Evolutionary conservation across 2,329 filamentous ascomycete species (phyloP).

Genomic region (Monilinia polystroma): DNA sequence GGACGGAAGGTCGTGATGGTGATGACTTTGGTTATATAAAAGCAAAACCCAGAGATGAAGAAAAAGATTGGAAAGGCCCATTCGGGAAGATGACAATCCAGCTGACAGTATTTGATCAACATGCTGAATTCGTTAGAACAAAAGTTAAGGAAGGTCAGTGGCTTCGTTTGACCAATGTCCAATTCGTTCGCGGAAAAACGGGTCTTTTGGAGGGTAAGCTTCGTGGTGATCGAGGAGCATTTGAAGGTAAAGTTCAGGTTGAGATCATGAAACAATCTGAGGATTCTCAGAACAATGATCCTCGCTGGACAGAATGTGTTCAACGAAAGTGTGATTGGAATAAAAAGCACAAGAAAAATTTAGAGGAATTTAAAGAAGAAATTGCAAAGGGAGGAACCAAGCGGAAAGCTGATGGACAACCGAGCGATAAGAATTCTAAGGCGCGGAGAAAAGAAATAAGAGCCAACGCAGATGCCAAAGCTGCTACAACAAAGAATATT

Average conservation of each 20-base stretch:
- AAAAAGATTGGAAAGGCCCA: slow-evolving; percentile 67
- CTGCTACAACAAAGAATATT: slow-evolving; percentile 30
- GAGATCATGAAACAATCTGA: slow-evolving; percentile 47
- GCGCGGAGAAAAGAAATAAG: slow-evolving; percentile 37
- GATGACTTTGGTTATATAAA: slow-evolving; percentile 56
- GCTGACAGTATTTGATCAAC: slow-evolving; percentile 68
- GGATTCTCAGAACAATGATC: slow-evolving; percentile 46
- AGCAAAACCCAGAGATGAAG: slow-evolving; percentile 36
- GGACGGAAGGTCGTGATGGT: slow-evolving; percentile 46
- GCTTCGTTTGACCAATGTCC: slow-evolving; percentile 69
- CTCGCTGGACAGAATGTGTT: slow-evolving; percentile 56
- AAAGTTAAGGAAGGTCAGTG: slow-evolving; percentile 59
- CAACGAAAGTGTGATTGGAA: slow-evolving; percentile 64
- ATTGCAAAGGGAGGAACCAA: slow-evolving; percentile 40
- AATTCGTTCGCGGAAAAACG: slow-evolving; percentile 58
- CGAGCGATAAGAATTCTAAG: slow-evolving; percentile 30
- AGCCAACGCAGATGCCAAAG: slow-evolving; percentile 36
- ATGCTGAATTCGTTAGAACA: slow-evolving; percentile 58
- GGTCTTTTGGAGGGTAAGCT: slow-evolving; percentile 68
- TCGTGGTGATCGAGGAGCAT: slow-evolving; percentile 55
- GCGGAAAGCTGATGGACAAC: slow-evolving; percentile 31
- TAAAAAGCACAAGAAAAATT: slow-evolving; percentile 43
- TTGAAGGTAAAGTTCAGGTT: slow-evolving; percentile 58
- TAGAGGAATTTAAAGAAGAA: slow-evolving; percentile 42
- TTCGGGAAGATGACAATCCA: slow-evolving; percentile 70